Percentiles rank a stretch among this genome's conserved stretches.
These are phyloP conservation scores for Solanum hybrid DNA, from an alignment of 305 asterid species.

Conservation along the genomic window DNA sequence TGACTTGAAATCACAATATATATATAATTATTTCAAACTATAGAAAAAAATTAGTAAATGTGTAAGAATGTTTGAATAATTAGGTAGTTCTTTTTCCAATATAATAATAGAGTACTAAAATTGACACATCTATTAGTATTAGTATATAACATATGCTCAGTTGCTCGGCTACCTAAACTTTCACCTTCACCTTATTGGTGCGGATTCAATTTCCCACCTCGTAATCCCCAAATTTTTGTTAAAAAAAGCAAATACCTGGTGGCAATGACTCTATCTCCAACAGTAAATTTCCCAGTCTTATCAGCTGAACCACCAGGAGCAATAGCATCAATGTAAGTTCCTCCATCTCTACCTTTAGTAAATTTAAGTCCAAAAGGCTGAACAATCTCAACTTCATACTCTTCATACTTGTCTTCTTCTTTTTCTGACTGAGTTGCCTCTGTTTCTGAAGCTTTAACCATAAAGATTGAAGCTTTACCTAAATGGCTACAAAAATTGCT, in stretches of 20 bases:
- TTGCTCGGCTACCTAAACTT: background rate
- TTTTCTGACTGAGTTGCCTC: conserved; percentile 18
- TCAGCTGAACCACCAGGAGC: conserved; percentile 77
- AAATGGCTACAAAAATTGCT: conserved; percentile 2
- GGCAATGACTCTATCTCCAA: conserved; percentile 89
- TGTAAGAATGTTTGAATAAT: too few relatives aligned
- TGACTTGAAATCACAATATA: background rate
- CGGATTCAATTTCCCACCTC: background rate
- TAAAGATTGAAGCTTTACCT: conserved; percentile 12
- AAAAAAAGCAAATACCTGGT: conserved; percentile 48
- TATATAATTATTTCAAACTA: too few relatives aligned
- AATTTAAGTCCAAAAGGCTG: conserved; percentile 86
- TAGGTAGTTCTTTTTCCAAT: background rate
- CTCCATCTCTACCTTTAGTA: conserved; percentile 87
- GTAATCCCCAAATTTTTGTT: background rate
- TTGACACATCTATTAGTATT: background rate
- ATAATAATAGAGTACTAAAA: background rate
- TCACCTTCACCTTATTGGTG: background rate
- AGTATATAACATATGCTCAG: background rate
- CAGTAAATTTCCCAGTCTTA: conserved; percentile 65
- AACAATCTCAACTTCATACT: conserved; percentile 72
- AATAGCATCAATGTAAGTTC: conserved; percentile 91
- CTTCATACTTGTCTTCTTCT: conserved; percentile 33
- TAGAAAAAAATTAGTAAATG: too few relatives aligned
- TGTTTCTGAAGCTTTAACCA: conserved; percentile 42